Evolutionary conservation across 129 eudicot species (phyloP), one percentile per base, ranked within the genome.

Genomic region (Chrysanthemum lavandulifolium): DNA sequence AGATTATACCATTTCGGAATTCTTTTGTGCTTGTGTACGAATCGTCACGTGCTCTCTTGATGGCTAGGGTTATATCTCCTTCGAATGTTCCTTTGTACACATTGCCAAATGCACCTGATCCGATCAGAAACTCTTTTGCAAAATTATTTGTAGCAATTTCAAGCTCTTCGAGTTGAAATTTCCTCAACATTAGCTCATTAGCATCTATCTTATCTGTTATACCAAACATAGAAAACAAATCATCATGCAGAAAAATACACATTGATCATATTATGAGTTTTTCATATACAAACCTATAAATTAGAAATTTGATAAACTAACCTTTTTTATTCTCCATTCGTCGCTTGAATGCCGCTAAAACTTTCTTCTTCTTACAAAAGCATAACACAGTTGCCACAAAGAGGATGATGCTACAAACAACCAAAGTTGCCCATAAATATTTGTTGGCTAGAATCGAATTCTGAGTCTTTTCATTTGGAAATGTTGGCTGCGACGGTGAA

Each of bases 41-140:
- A 58, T 83, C 86, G 23, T 82, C 74, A 12, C 86, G 90, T 4
- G 85, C 82, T 77, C 65, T 81, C 80, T 89, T 89, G 80, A 89
- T 72, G 58, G 96, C 96, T 40, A 89, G 83, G 43, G 85, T 86
- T 65, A 85, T 79, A 77, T 68, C 75, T 2, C 47, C 83, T 71
- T 68, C 82, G 18, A 89, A 84, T 1, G 90, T 80, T 52, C 92
- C 96, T 61, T 75, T 76, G 27, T 89, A 89, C 5, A 89, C 96
- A 52, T 89, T 83, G 55, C 96, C 96, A 79, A 86, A 89, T 71
- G 96, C 96, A 40, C 91, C 91, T 0, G 89, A 83, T 19, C 96
- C 96, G 1, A 86, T 79, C 65, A 89, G 73, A 76, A 77, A 82
- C 15, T 80, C 88, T 79, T 74, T 63, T 53, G 86, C 77, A 62